A percentile compares a stretch with the other conserved stretches of the same genome.
Evolutionary conservation across 441 rosid species (phyloP).

Genomic region (California macrophylla): DNA sequence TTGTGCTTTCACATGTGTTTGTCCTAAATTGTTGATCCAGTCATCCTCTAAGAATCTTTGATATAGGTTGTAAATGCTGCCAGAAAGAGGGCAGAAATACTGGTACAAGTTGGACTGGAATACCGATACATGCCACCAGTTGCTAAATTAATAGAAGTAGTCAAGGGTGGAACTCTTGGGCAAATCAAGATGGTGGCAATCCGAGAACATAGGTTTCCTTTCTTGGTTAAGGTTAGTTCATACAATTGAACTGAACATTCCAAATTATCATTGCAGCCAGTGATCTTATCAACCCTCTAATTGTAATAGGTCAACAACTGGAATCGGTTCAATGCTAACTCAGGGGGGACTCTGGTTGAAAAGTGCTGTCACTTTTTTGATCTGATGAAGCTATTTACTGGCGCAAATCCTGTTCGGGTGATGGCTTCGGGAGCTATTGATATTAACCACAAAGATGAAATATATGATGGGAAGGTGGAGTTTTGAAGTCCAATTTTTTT

Average conservation of each 20-base stretch:
- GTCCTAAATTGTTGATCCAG: slow-evolving; percentile 2
- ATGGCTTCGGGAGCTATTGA: slow-evolving; percentile 95
- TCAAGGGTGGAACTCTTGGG: slow-evolving; percentile 60
- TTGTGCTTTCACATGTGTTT: slow-evolving; percentile 1
- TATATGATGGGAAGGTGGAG: slow-evolving; percentile 72
- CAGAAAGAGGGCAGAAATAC: slow-evolving; percentile 59
- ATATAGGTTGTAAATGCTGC: slow-evolving; percentile 67
- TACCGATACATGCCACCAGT: slow-evolving; percentile 92
- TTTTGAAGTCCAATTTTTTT: not conserved
- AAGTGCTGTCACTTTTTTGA: slow-evolving; percentile 98
- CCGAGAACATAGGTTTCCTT: slow-evolving; percentile 83
- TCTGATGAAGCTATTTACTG: slow-evolving; percentile 79
- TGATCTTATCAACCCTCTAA: slow-evolving; percentile 18
- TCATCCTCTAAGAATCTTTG: slow-evolving; percentile 12
- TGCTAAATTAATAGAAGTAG: slow-evolving; percentile 73
- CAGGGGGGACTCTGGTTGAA: slow-evolving; percentile 91
- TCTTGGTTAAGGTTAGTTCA: slow-evolving; percentile 67
- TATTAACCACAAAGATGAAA: slow-evolving; percentile 83
- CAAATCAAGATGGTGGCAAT: slow-evolving; percentile 84
- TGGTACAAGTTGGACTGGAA: slow-evolving; percentile 88
- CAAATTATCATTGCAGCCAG: slow-evolving; percentile 2
- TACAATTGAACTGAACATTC: slow-evolving; percentile 9
- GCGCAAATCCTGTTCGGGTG: slow-evolving; percentile 70
- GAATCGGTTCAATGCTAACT: slow-evolving; percentile 84
- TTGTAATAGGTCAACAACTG: slow-evolving; percentile 63